Evolutionary conservation across 1,284 basidiomycete species (phyloP), one percentile per base, ranked within the genome.

Genomic region (Irpex sp.): DNA sequence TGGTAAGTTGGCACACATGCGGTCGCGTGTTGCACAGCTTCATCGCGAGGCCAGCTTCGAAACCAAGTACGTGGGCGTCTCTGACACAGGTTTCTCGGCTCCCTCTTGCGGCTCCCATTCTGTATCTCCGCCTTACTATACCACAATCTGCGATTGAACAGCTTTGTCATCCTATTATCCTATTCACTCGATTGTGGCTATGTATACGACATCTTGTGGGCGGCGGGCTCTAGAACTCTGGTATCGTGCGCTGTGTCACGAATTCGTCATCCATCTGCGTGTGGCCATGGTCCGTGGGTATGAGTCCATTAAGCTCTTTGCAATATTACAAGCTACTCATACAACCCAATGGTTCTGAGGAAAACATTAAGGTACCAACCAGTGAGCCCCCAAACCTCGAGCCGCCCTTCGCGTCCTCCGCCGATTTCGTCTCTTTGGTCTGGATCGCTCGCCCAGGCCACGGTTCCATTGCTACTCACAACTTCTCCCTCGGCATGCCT

Each of bases 301-400:
- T 3, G 6, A 15, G 39, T 15, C 15, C 15, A 15, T 43, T 43
- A 43, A 43, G 39, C 39, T 43, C 15, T 43, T 43, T 43, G 39
- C 39, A 43, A 43, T 43, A 43, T 43, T 43, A 43, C 8, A 11
- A 43, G 11, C 69, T 73, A 77, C 64, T 71, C 68, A 70, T 81
- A 82, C 61, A 83, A 72, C 57, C 77, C 74, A 64, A 88, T 68
- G 43, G 71, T 76, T 63, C 78, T 79, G 81, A 88, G 82, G 64
- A 92, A 75, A 54, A 84, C 68, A 56, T 81, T 83, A 57, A 92
- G 77, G 75, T 92, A 93, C 90, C 90, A 93, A 35, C 90, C 91
- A 33, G 91, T 92, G 69, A 93, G 75, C 0, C 91, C 91, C 90
- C 91, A 93, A 19, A 92, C 83, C 69, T 92, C 88, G 11, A 92